Evolutionary conservation across 352 stramenopile species (phyloP).

Genomic region (Phytophthora niederhauseri): DNA sequence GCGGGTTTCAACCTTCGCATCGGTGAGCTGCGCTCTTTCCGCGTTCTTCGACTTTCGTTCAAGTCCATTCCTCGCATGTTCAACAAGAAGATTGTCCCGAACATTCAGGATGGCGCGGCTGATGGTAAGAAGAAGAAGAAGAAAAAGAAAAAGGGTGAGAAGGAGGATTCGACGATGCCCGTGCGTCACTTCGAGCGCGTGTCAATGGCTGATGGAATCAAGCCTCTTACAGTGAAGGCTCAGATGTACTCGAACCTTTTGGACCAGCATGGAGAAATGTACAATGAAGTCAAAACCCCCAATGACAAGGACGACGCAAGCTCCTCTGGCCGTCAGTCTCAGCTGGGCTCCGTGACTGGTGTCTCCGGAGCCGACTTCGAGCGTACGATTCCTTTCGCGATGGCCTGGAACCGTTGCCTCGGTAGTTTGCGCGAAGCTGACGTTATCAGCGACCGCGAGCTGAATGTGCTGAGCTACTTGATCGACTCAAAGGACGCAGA

Average conservation of each 20-base stretch:
- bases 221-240: slow-evolving; percentile 82
- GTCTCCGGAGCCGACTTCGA: slow-evolving; percentile 85
- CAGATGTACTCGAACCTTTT: slow-evolving; percentile 85
- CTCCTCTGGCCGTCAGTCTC: slow-evolving; percentile 55
- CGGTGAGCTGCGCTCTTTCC: slow-evolving; percentile 85
- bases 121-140: slow-evolving; percentile 79
- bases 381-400: slow-evolving; percentile 85
- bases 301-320: slow-evolving; percentile 71
- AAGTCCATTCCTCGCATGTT: slow-evolving; percentile 89
- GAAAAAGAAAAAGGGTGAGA: slow-evolving; percentile 69
- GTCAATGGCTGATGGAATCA: slow-evolving; percentile 82
- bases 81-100: slow-evolving; percentile 90
- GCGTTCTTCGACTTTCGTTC: slow-evolving; percentile 81
- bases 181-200: slow-evolving; percentile 83
- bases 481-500: slow-evolving; percentile 83
- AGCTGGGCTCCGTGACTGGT: slow-evolving; percentile 74
- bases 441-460: slow-evolving; percentile 83
- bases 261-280: slow-evolving; percentile 58
- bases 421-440: slow-evolving; percentile 79
- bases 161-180: slow-evolving; percentile 65
- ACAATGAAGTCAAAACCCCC: slow-evolving; percentile 69
- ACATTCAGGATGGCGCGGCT: slow-evolving; percentile 67
- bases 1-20: slow-evolving; percentile 88
- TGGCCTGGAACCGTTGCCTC: slow-evolving; percentile 88
- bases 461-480: slow-evolving; percentile 88